Conservation (phyloP, 169 alveolate genomes). For the Ichthyophthirius multifiliis region DNA sequence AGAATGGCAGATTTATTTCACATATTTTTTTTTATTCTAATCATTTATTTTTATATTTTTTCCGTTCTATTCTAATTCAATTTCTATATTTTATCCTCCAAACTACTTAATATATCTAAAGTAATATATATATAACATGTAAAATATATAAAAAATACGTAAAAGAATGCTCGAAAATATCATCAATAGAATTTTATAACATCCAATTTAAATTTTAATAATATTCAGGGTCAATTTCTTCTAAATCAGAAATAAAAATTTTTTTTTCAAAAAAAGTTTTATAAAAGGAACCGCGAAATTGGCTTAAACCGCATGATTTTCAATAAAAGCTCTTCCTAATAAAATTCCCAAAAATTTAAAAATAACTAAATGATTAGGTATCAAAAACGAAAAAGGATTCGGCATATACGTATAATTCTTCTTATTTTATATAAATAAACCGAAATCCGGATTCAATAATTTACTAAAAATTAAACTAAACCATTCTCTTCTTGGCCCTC, state of each 20-base stretch:
- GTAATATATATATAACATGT: background rate
- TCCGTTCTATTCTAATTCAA: background rate
- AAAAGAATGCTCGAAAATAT: no score
- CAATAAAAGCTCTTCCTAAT: background rate
- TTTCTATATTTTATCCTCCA: background rate
- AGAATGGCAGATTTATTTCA: background rate
- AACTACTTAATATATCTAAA: background rate
- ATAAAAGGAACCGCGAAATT: background rate
- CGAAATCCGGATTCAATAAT: background rate
- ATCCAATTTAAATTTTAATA: background rate
- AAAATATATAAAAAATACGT: background rate
- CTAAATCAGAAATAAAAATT: background rate
- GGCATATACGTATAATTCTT: slow-evolving; percentile 6
- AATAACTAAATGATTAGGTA: background rate
- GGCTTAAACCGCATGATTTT: background rate
- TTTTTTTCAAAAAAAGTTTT: background rate
- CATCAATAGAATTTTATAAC: background rate
- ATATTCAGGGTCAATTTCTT: background rate
- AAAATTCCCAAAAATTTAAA: background rate
- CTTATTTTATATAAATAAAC: background rate
- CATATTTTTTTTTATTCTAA: background rate
- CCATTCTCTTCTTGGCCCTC: slow-evolving; percentile 11
- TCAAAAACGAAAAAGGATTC: background rate
- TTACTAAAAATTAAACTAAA: background rate
- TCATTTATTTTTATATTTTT: background rate